Conservation (phyloP, 495 filamentous ascomycete genomes). For the Apiosordaria backusii region DNA sequence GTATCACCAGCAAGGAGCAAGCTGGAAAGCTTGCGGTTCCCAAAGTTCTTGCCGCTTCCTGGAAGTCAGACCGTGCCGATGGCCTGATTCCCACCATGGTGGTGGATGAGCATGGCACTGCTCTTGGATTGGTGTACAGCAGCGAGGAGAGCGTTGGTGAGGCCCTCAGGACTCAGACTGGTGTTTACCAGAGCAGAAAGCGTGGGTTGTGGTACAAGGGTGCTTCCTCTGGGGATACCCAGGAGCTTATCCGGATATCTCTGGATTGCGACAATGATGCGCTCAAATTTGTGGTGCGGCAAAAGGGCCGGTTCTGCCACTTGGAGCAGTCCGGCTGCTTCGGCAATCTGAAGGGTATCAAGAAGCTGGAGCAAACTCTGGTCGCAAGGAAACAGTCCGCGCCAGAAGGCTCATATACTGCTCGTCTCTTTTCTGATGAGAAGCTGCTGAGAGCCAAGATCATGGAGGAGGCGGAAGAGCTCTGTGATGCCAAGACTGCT, state of each 20-base stretch:
- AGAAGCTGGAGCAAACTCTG: conserved; percentile 81
- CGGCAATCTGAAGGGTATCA: conserved; percentile 74
- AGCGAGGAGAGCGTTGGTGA: conserved; percentile 84
- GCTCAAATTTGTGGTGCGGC: conserved; percentile 79
- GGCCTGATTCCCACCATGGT: conserved; percentile 84
- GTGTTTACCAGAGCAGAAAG: conserved; percentile 94
- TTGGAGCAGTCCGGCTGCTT: conserved; percentile 89
- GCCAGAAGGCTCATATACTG: conserved; percentile 88
- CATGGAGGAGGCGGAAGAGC: conserved; percentile 94
- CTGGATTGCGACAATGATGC: conserved; percentile 93
- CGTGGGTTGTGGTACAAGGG: conserved; percentile 96
- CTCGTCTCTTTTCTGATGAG: conserved; percentile 83
- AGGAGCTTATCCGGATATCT: conserved; percentile 79
- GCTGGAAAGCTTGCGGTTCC: conserved; percentile 61
- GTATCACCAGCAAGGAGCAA: conserved; percentile 61
- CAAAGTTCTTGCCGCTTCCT: conserved; percentile 62
- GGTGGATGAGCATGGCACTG: conserved; percentile 79
- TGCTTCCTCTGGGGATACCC: conserved; percentile 85
- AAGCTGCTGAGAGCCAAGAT: conserved; percentile 91
- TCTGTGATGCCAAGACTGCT: conserved; percentile 78
- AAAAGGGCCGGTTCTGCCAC: conserved; percentile 94
- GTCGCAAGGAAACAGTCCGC: conserved; percentile 72
- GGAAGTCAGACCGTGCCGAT: conserved; percentile 79
- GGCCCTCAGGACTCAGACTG: conserved; percentile 79
- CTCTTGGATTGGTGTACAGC: conserved; percentile 89